A percentile compares a stretch with the other conserved stretches of the same genome.
These are phyloP conservation scores for Iris pallida DNA, from an alignment of 116 monocot genomes.

Conservation along the genomic window DNA sequence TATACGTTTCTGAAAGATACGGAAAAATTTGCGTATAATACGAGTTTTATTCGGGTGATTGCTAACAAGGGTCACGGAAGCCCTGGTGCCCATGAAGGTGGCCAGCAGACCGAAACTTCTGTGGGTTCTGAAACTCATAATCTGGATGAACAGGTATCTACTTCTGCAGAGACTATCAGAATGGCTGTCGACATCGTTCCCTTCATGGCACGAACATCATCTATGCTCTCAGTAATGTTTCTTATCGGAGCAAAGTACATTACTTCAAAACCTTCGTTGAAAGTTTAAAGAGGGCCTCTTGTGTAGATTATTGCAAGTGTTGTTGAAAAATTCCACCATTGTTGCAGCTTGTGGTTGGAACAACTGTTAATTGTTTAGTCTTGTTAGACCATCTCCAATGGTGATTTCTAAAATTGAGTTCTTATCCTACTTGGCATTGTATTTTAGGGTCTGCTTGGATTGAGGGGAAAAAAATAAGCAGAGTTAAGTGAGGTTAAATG, in stretches of 20 bases:
- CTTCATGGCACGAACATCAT: slow-evolving; percentile 11
- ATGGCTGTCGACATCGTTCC: background rate
- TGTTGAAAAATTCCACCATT: background rate
- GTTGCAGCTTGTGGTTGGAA: slow-evolving; percentile 5
- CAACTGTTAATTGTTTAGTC: background rate
- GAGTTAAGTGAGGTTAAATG: too few species aligned
- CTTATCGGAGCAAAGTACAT: slow-evolving; percentile 5
- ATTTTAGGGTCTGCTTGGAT: too few species aligned
- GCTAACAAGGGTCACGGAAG: slow-evolving; percentile 13
- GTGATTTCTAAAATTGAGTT: too few species aligned
- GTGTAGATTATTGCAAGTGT: background rate
- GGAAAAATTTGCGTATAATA: too few species aligned
- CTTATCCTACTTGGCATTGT: too few species aligned
- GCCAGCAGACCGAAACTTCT: slow-evolving; percentile 8
- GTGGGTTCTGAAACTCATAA: slow-evolving; percentile 25
- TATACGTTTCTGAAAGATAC: too few species aligned
- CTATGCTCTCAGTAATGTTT: background rate
- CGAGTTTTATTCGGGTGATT: too few species aligned
- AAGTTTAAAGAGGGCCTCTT: background rate
- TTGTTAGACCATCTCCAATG: too few species aligned
- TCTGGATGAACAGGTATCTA: slow-evolving; percentile 23
- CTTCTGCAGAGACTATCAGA: slow-evolving; percentile 9
- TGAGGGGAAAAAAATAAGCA: too few species aligned
- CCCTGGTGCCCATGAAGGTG: slow-evolving; percentile 10
- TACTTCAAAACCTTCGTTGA: slow-evolving; percentile 2